phyloP scores from a whole-genome alignment of 1,284 basidiomycete genomes.

The Cronartium ribicola region DNA sequence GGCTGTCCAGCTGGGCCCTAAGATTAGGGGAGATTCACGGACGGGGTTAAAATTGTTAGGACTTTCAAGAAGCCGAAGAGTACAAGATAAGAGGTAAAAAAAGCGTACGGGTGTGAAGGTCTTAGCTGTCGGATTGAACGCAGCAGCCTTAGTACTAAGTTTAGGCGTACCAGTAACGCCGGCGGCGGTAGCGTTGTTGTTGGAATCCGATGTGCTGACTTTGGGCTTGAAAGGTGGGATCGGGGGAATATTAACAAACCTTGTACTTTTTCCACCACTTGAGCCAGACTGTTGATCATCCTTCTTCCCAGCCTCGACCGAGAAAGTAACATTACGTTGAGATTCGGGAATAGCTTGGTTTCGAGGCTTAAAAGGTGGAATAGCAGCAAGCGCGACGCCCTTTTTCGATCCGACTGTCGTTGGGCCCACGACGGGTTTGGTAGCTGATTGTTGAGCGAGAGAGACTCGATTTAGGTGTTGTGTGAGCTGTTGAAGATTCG shows the following conservation, averaged over 20 bases:
- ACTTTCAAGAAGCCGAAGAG: too few relatives aligned
- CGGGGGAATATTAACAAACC: constrained; percentile 63
- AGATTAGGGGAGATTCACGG: neutral
- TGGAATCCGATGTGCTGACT: constrained; percentile 43
- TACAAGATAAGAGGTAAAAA: too few relatives aligned
- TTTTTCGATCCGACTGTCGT: constrained; percentile 45
- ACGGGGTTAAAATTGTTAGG: too few relatives aligned
- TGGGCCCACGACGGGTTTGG: constrained; percentile 46
- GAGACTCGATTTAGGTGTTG: constrained; percentile 34
- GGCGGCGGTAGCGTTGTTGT: constrained; percentile 37
- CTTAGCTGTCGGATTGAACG: constrained; percentile 47
- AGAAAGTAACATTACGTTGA: neutral
- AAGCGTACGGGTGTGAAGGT: constrained; percentile 46
- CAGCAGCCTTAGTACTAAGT: constrained; percentile 48
- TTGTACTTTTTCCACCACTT: too few relatives aligned
- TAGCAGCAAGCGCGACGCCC: constrained; percentile 16
- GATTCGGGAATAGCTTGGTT: constrained; percentile 9
- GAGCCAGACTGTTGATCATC: constrained; percentile 19
- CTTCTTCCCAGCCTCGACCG: constrained; percentile 24
- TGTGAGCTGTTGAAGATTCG: constrained; percentile 30
- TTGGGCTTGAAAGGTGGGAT: constrained; percentile 87
- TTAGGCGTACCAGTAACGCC: too few relatives aligned
- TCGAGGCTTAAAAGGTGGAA: constrained; percentile 41
- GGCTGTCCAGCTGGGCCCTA: constrained; percentile 10
- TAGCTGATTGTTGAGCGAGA: constrained; percentile 45